These are phyloP conservation scores for Carex scoparia DNA, from an alignment of 176 grass and related monocot species.

Conservation along the genomic window DNA sequence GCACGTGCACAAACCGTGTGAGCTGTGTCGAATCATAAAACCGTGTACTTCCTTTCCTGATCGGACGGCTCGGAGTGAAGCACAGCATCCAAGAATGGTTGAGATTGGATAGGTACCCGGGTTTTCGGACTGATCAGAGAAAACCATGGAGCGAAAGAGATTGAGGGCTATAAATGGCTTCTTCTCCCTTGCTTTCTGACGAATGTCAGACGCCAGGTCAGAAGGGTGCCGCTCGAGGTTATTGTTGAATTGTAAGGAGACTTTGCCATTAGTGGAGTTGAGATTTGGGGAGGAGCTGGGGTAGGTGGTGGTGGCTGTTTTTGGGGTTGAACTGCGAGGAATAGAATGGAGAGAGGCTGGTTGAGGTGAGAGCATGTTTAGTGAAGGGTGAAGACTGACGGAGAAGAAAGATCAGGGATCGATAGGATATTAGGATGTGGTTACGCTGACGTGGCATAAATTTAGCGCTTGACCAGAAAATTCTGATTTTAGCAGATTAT, in stretches of 20 bases:
- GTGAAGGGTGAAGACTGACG: not conserved
- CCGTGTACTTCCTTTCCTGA: constrained; percentile 36
- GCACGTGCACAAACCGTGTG: not conserved
- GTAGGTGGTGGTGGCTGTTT: not conserved
- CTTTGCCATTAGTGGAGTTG: not conserved
- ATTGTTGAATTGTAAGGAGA: constrained; percentile 6
- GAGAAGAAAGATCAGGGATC: not conserved
- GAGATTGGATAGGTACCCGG: constrained; percentile 15
- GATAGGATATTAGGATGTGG: constrained; percentile 15
- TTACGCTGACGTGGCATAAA: constrained; percentile 7
- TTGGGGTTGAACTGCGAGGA: not conserved
- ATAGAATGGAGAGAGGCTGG: not conserved
- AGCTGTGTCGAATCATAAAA: constrained; percentile 25
- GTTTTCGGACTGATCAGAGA: not conserved
- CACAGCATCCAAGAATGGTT: constrained; percentile 26
- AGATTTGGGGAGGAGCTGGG: not conserved
- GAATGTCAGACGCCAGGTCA: not conserved
- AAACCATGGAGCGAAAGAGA: constrained; percentile 26
- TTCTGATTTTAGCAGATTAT: not conserved
- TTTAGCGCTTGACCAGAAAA: not conserved
- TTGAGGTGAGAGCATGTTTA: constrained; percentile 4
- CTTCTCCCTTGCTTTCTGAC: constrained; percentile 13
- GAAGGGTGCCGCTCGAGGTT: not conserved
- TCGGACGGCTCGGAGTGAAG: constrained; percentile 13
- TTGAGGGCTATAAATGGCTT: constrained; percentile 5